phyloP scores from a whole-genome alignment of 208 protist genomes.

The Trypanosomatidae sp. region DNA sequence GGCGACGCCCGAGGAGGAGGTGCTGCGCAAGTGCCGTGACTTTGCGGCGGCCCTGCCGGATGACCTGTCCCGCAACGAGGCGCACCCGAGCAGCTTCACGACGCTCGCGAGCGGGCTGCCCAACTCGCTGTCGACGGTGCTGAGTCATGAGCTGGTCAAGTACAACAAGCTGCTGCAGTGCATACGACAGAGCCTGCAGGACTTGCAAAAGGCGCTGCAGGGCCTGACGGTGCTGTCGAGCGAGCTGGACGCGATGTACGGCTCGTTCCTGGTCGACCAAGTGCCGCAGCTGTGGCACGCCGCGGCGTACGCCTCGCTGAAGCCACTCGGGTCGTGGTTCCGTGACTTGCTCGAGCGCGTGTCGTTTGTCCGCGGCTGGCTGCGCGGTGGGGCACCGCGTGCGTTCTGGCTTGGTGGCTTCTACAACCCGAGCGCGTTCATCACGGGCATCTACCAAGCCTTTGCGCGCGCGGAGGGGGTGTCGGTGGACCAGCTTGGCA shows the following conservation, averaged over 20 bases:
- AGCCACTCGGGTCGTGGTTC: conserved; percentile 94
- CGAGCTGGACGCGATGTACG: conserved; percentile 94
- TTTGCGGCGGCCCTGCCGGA: conserved; percentile 70
- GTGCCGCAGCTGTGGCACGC: conserved; percentile 91
- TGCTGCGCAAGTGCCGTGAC: conserved; percentile 84
- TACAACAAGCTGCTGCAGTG: conserved; percentile 93
- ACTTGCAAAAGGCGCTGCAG: conserved; percentile 93
- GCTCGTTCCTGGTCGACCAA: conserved; percentile 90
- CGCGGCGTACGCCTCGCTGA: conserved; percentile 94
- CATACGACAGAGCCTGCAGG: conserved; percentile 74
- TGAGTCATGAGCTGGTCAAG: conserved; percentile 93
- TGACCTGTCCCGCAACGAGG: conserved; percentile 59
- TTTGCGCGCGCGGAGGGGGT: conserved; percentile 92
- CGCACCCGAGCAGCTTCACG: conserved; percentile 79
- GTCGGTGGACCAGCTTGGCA: conserved; percentile 94
- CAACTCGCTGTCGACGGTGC: conserved; percentile 94
- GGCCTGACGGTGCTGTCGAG: conserved; percentile 95
- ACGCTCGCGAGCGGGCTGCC: conserved; percentile 85
- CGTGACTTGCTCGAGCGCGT: conserved; percentile 90
- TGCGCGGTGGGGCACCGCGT: conserved; percentile 85
- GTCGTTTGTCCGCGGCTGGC: conserved; percentile 91
- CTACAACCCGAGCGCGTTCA: conserved; percentile 98
- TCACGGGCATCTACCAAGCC: conserved; percentile 95
- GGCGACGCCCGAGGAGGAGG: conserved; percentile 75
- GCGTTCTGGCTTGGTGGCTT: conserved; percentile 95